These are phyloP conservation scores for Cyclotella baltica DNA, from an alignment of 108 stramenopile species.

Conservation along the genomic window DNA sequence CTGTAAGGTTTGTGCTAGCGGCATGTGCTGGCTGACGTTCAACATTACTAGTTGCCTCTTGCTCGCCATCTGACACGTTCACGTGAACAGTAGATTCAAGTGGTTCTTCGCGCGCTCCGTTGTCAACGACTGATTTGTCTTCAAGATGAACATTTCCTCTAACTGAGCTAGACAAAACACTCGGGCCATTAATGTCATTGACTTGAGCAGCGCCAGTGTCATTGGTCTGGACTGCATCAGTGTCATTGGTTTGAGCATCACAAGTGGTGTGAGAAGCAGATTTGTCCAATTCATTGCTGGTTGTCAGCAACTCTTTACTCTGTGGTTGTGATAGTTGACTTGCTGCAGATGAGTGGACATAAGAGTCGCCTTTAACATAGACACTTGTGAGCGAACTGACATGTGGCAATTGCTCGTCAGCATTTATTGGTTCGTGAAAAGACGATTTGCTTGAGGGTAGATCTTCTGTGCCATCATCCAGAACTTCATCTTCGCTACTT, in stretches of 20 bases:
- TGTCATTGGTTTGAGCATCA: neutral
- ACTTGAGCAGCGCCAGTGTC: no score
- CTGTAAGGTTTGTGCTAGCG: no score
- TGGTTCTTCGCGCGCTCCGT: no score
- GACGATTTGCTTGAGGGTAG: neutral
- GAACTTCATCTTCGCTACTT: neutral
- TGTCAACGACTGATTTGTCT: no score
- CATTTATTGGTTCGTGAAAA: neutral
- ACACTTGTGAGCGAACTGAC: neutral
- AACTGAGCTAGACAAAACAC: no score
- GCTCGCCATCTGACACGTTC: no score
- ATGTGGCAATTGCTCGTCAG: neutral
- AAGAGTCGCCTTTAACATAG: neutral
- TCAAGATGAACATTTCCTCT: no score
- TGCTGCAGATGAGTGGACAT: neutral
- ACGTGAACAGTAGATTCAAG: no score
- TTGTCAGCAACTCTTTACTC: neutral
- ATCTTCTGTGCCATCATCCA: neutral
- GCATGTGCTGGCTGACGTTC: no score
- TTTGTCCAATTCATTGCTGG: neutral
- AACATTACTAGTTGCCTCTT: no score
- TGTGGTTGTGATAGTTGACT: neutral
- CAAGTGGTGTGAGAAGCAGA: neutral
- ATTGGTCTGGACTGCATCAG: neutral
- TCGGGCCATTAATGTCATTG: no score